Evolutionary conservation across 306 rosid genomes (phyloP).

Genomic region (Heteromeles arbutifolia): DNA sequence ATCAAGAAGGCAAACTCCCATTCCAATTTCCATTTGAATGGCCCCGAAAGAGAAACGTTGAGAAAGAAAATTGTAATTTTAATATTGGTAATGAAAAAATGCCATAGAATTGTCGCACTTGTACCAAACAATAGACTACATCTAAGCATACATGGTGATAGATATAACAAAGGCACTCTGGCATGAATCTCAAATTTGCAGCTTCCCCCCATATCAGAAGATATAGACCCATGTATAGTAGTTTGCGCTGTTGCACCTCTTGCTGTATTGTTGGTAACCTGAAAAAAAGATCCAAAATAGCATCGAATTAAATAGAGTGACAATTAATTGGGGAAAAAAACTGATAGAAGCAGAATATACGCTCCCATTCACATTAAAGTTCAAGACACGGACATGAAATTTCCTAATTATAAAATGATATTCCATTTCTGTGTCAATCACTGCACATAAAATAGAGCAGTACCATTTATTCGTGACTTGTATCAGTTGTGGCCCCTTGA

Average conservation of each 20-base stretch:
- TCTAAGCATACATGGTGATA: slow-evolving; percentile 78
- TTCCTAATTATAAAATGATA: background rate
- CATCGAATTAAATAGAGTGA: background rate
- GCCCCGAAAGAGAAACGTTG: background rate
- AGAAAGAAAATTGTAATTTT: background rate
- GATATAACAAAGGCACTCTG: slow-evolving; percentile 96
- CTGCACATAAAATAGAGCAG: background rate
- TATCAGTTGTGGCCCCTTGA: background rate
- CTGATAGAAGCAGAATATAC: background rate
- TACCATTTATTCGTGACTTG: background rate
- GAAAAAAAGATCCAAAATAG: slow-evolving; percentile 22
- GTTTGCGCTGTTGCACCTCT: slow-evolving; percentile 97
- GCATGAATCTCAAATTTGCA: slow-evolving; percentile 96
- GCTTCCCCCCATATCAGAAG: slow-evolving; percentile 99
- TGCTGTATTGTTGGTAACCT: slow-evolving; percentile 99
- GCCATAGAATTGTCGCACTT: background rate
- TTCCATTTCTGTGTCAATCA: background rate
- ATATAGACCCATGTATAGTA: slow-evolving; percentile 92
- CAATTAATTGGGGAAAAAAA: background rate
- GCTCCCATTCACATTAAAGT: background rate
- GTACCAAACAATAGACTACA: background rate
- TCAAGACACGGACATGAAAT: background rate
- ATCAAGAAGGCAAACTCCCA: background rate
- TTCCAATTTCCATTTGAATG: background rate
- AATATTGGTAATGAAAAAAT: background rate